phyloP scores from a whole-genome alignment of 352 stramenopile species.

The Aphanomyces euteiches region DNA sequence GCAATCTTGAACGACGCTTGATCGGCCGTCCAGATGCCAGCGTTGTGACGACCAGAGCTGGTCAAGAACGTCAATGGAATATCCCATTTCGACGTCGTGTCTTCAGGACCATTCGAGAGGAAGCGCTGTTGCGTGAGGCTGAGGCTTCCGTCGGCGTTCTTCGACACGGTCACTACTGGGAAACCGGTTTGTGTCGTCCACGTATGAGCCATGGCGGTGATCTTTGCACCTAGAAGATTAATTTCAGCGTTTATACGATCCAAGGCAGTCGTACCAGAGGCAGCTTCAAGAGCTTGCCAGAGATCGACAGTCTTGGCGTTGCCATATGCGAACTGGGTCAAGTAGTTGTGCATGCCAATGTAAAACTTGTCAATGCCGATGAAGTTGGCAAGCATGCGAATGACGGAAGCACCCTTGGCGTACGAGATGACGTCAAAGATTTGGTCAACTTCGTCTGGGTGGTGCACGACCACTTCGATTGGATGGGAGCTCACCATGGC shows the following conservation, averaged over 20 bases:
- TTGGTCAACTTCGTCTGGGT: slow-evolving; percentile 95
- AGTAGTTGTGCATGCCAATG: slow-evolving; percentile 90
- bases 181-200: slow-evolving; percentile 95
- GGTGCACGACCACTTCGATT: slow-evolving; percentile 93
- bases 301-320: slow-evolving; percentile 95
- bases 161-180: slow-evolving; percentile 83
- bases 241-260: not conserved
- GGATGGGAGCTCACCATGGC: slow-evolving; percentile 88
- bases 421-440: slow-evolving; percentile 99
- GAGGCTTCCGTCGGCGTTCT: slow-evolving; percentile 48
- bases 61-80: slow-evolving; percentile 76
- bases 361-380: slow-evolving; percentile 74
- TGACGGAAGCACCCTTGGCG: slow-evolving; percentile 85
- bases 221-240: slow-evolving; percentile 56
- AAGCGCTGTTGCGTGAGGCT: slow-evolving; percentile 90
- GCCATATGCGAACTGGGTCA: slow-evolving; percentile 88
- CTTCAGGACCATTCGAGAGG: slow-evolving; percentile 77
- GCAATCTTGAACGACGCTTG: not conserved
- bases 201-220: slow-evolving; percentile 87
- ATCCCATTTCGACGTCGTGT: slow-evolving; percentile 61
- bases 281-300: slow-evolving; percentile 90
- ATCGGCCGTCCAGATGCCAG: slow-evolving; percentile 47
- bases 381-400: slow-evolving; percentile 76
- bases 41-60: slow-evolving; percentile 32
- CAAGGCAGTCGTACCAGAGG: slow-evolving; percentile 51